Evolutionary conservation across 2,329 filamentous ascomycete species (phyloP).

Genomic region (Aspergillus fischeri): DNA sequence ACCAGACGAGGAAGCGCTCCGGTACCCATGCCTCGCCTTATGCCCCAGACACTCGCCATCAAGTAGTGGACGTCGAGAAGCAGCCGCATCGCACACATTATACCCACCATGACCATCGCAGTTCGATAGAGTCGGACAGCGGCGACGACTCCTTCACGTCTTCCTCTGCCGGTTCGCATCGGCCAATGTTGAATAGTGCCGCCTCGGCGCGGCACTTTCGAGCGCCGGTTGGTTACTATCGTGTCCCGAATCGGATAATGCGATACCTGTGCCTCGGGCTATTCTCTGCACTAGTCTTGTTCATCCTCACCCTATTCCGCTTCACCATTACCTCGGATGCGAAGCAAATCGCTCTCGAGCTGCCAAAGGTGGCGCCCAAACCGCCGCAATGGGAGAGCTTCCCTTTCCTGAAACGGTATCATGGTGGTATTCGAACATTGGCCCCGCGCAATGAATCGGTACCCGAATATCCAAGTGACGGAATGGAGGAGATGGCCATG

Average conservation of each 20-base stretch:
- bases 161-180: slow-evolving; percentile 51
- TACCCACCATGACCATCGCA: slow-evolving; percentile 19
- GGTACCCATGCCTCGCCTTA: slow-evolving; percentile 22
- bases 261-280: slow-evolving; percentile 73
- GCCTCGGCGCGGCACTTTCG: slow-evolving; percentile 32
- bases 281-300: slow-evolving; percentile 65
- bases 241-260: slow-evolving; percentile 68
- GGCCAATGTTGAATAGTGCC: slow-evolving; percentile 36
- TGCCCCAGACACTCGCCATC: slow-evolving; percentile 14
- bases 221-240: slow-evolving; percentile 46
- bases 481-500: slow-evolving; percentile 54
- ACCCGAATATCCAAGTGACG: slow-evolving; percentile 72
- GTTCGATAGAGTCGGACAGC: slow-evolving; percentile 25
- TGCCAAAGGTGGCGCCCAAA: slow-evolving; percentile 58
- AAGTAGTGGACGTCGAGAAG: slow-evolving; percentile 33
- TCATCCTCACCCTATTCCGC: slow-evolving; percentile 71
- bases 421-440: slow-evolving; percentile 76
- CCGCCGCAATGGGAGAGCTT: slow-evolving; percentile 81
- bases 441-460: slow-evolving; percentile 62
- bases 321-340: slow-evolving; percentile 56
- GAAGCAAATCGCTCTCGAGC: slow-evolving; percentile 27
- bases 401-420: slow-evolving; percentile 80
- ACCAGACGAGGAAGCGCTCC: slow-evolving; percentile 28
- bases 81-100: slow-evolving; percentile 22
- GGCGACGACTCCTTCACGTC: slow-evolving; percentile 34